A percentile compares a stretch with the other conserved stretches of the same genome.
phyloP scores from a whole-genome alignment of 2,329 filamentous ascomycete genomes.

The Cercospora sesami region DNA sequence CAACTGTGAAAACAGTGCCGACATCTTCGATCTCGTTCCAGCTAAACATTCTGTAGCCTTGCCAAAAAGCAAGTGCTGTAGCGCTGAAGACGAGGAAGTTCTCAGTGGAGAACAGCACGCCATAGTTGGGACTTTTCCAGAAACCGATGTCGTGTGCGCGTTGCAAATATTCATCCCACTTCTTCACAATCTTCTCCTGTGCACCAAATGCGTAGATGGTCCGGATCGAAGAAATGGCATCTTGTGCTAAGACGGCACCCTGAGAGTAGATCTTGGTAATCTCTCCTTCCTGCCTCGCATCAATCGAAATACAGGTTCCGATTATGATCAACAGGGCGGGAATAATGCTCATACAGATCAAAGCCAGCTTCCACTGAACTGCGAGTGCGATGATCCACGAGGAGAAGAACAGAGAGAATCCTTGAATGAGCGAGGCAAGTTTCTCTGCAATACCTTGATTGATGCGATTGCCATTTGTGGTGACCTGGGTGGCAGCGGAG shows the following conservation, averaged over 20 bases:
- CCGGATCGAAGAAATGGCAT: conserved; percentile 52
- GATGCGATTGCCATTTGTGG: conserved; percentile 40
- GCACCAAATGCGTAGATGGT: conserved; percentile 55
- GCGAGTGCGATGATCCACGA: conserved; percentile 45
- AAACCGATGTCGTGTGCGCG: conserved; percentile 48
- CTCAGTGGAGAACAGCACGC: conserved; percentile 33
- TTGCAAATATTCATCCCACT: conserved; percentile 47
- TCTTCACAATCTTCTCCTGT: conserved; percentile 44
- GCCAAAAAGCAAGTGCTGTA: conserved; percentile 47
- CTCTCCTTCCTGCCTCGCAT: conserved; percentile 40
- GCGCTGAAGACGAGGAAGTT: conserved; percentile 47
- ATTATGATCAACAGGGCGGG: conserved; percentile 45
- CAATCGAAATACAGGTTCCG: conserved; percentile 39
- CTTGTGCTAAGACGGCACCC: conserved; percentile 52
- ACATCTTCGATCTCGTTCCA: conserved; percentile 37
- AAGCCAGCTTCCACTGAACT: conserved; percentile 47
- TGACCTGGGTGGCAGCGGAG: conserved; percentile 37
- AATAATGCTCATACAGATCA: conserved; percentile 51
- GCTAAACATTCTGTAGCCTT: conserved; percentile 44
- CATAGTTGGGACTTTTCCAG: conserved; percentile 48
- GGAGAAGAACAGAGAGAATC: conserved; percentile 43
- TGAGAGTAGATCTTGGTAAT: conserved; percentile 45
- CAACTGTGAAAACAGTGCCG: conserved; percentile 41
- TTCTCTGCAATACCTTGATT: conserved; percentile 47
- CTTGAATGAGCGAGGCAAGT: conserved; percentile 38